These are phyloP conservation scores for Citrullus amarus DNA, from an alignment of 306 rosid species.

Conservation along the genomic window DNA sequence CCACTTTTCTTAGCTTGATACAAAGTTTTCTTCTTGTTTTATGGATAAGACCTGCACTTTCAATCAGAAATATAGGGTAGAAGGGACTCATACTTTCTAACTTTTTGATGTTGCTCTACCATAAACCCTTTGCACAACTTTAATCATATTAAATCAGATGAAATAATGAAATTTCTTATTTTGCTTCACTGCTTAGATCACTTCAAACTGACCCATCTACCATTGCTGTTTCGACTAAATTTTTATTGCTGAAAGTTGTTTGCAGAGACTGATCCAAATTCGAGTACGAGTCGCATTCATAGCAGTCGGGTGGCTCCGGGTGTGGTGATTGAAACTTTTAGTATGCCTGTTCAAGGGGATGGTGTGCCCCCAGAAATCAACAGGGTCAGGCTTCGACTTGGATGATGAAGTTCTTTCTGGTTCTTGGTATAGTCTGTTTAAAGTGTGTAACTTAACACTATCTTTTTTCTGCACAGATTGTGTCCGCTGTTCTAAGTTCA, in stretches of 20 bases:
- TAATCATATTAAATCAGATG: not conserved
- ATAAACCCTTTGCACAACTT: not conserved
- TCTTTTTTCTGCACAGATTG: slow-evolving; percentile 34
- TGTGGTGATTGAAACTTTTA: slow-evolving; percentile 77
- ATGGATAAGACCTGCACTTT: not conserved
- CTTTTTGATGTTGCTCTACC: not conserved
- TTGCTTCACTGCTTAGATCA: not conserved
- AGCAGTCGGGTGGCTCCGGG: slow-evolving; percentile 66
- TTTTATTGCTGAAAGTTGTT: slow-evolving; percentile 18
- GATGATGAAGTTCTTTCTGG: not conserved
- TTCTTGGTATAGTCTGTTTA: not conserved
- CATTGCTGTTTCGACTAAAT: not conserved
- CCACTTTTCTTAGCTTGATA: not conserved
- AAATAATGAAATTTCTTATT: not conserved
- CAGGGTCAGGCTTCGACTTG: slow-evolving; percentile 39
- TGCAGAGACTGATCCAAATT: slow-evolving; percentile 63
- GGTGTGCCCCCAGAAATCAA: slow-evolving; percentile 64
- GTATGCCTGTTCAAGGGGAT: slow-evolving; percentile 76
- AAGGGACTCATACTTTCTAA: not conserved
- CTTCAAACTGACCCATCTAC: not conserved
- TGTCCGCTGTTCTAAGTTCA: slow-evolving; percentile 86
- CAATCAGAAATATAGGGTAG: not conserved
- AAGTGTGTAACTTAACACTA: slow-evolving; percentile 3
- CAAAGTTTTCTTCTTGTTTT: not conserved
- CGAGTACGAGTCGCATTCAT: slow-evolving; percentile 60